Evolutionary conservation across 805 yeast genomes (phyloP), one percentile per base, ranked within the genome.

Genomic region (Candida maris): DNA sequence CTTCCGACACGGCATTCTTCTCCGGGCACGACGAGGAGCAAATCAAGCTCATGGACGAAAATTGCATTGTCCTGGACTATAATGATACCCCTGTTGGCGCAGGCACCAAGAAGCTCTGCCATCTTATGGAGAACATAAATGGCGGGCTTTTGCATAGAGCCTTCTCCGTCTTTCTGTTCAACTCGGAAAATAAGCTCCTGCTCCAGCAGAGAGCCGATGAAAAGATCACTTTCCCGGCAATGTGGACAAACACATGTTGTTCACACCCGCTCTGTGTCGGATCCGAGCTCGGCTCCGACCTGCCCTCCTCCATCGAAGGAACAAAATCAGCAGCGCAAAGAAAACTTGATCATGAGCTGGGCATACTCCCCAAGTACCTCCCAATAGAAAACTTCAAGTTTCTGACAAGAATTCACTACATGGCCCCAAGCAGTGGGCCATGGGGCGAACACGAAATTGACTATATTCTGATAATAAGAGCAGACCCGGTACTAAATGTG

Each of bases 401-500:
- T 60, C 69, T 93, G 53, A 91, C 96, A 15, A 79, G 97, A 65
- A 93, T 93, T 49, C 98, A 93, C 64, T 93, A 93, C 65, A 83
- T 81, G 71, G 88, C 97, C 6, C 87, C 88, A 31, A 78, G 79
- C 39, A 77, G 77, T 48, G 85, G 80, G 16, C 54, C 61, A 20
- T 91, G 97, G 97, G 97, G 97, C 30, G 98, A 91, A 59, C 98
- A 91, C 56, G 98, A 91, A 64, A 83, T 93, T 47, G 99, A 93
- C 64, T 93, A 93, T 62, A 93, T 93, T 48, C 71, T 93, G 54
- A 79, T 93, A 41, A 81, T 83, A 52, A 74, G 70, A 51, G 66
- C 88, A 15, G 61, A 65, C 37, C 68, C 75, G 27, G 58, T 64
- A 32, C 49, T 67, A 15, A 58, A 67, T 35, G 72, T 81, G 13